These are phyloP conservation scores for Carnegiea gigantea DNA, from an alignment of 179 eudicot genomes.

Conservation along the genomic window DNA sequence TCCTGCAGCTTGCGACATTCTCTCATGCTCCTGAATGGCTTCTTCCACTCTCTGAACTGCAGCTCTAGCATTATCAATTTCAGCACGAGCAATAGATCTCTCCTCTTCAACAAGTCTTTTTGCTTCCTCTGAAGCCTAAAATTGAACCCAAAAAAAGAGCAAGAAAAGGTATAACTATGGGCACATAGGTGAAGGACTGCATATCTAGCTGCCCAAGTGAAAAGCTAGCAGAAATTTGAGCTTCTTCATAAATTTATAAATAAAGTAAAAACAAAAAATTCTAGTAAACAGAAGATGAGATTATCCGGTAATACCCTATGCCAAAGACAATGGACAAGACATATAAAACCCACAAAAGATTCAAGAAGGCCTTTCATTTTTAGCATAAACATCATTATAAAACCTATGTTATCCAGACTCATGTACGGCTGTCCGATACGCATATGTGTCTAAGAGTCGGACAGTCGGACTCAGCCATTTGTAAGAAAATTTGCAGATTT, in stretches of 20 bases:
- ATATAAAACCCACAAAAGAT: background rate
- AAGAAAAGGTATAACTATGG: background rate
- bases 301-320: background rate
- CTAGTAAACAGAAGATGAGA: background rate
- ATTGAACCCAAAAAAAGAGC: background rate
- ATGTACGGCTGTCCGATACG: too few species aligned
- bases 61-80: constrained; percentile 92
- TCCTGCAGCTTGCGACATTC: constrained; percentile 66
- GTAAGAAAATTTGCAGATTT: too few species aligned
- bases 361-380: background rate
- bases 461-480: too few species aligned
- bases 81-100: constrained; percentile 87
- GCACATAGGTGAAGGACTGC: background rate
- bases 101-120: constrained; percentile 57
- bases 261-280: background rate
- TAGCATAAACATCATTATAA: background rate
- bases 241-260: background rate
- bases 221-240: background rate
- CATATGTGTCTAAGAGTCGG: too few species aligned
- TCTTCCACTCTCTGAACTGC: constrained; percentile 95
- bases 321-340: background rate
- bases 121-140: constrained; percentile 14
- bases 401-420: too few species aligned
- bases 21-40: constrained; percentile 95
- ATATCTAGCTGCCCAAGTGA: too few species aligned